Conservation (phyloP, 805 yeast species). For the Pachysolen tannophilus region DNA sequence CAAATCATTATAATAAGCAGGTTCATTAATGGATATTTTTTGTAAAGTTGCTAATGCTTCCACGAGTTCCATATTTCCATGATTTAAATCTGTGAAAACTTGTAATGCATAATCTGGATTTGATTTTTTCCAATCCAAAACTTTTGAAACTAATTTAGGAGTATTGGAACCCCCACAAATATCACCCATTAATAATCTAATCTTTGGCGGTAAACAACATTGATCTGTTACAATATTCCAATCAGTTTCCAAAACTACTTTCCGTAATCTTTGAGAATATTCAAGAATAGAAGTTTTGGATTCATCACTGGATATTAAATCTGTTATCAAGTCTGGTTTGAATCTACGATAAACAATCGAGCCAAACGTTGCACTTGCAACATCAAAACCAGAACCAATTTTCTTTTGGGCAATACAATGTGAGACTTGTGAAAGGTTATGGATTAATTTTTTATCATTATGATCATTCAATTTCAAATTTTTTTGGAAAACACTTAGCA, state of each 20-base stretch:
- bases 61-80: constrained; percentile 52
- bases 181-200: constrained; percentile 85
- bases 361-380: constrained; percentile 92
- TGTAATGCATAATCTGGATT: constrained; percentile 40
- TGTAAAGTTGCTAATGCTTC: constrained; percentile 35
- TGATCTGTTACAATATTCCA: constrained; percentile 57
- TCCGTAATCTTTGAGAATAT: constrained; percentile 22
- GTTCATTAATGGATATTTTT: constrained; percentile 19
- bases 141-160: constrained; percentile 77
- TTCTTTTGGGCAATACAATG: constrained; percentile 94
- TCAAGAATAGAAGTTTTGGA: constrained; percentile 16
- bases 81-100: constrained; percentile 49
- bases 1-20: constrained; percentile 26
- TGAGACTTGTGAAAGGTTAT: constrained; percentile 79
- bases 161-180: constrained; percentile 90
- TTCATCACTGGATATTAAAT: constrained; percentile 23
- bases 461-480: constrained; percentile 22
- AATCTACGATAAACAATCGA: constrained; percentile 79
- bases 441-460: constrained; percentile 33
- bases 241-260: constrained; percentile 31
- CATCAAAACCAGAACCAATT: constrained; percentile 96
- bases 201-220: constrained; percentile 59
- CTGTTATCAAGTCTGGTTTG: constrained; percentile 41
- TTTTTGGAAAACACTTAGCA: constrained; percentile 38
- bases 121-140: constrained; percentile 57